Conservation (phyloP, 176 grass and related monocot species). For the Oryza brachyantha region DNA sequence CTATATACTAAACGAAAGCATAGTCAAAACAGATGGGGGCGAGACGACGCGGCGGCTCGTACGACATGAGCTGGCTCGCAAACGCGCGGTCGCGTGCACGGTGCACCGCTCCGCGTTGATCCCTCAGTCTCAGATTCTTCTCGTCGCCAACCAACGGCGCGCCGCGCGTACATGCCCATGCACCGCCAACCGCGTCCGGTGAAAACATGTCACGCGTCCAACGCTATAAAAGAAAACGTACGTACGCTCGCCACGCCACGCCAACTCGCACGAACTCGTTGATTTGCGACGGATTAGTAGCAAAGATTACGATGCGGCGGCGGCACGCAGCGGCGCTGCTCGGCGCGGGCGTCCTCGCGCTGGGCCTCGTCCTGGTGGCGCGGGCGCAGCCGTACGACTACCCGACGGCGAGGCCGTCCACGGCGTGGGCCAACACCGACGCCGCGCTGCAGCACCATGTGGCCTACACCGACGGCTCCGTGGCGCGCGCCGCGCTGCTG, state of each 20-base stretch:
- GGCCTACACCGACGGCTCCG: constrained; percentile 39
- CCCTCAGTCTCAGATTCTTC: no score
- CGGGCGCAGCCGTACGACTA: constrained; percentile 38
- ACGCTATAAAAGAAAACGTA: background rate
- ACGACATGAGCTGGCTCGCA: background rate
- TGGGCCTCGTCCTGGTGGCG: background rate
- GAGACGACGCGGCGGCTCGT: background rate
- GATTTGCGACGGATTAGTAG: no score
- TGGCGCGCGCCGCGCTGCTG: constrained; percentile 37
- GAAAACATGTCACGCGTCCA: background rate
- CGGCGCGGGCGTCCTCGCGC: background rate
- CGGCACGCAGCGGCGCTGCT: background rate
- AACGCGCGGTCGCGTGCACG: no score
- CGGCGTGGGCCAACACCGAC: constrained; percentile 40
- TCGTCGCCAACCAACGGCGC: no score
- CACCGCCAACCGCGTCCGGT: no score
- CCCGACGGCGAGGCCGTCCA: constrained; percentile 11
- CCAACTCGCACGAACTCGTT: background rate
- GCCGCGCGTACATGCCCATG: no score
- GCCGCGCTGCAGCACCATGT: constrained; percentile 21
- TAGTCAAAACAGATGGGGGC: background rate
- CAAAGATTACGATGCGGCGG: background rate
- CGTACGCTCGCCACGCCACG: background rate
- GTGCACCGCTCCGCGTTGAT: no score
- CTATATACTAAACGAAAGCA: background rate